Percentiles rank a stretch among this genome's conserved stretches.
Evolutionary conservation across 306 rosid genomes (phyloP).

Genomic region (Prunus persica): Prunus_persica_NCBIv2 NC_034013.1:15152001-15152500

Average conservation of each 20-base stretch:
- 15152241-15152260: slow-evolving; percentile 60
- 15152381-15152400: no score
- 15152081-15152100: neutral
- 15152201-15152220: slow-evolving; percentile 41
- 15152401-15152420: slow-evolving; percentile 31
- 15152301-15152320: slow-evolving; percentile 61
- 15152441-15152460: slow-evolving; percentile 73
- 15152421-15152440: slow-evolving; percentile 35
- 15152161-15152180: slow-evolving; percentile 75
- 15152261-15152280: slow-evolving; percentile 40
- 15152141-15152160: slow-evolving; percentile 46
- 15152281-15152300: slow-evolving; percentile 61
- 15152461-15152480: neutral
- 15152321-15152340: slow-evolving; percentile 39
- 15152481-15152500: neutral
- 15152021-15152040: slow-evolving; percentile 16
- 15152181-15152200: slow-evolving; percentile 56
- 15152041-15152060: slow-evolving; percentile 31
- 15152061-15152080: neutral
- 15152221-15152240: slow-evolving; percentile 83
- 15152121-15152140: slow-evolving; percentile 51
- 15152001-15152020: slow-evolving; percentile 48
- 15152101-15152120: slow-evolving; percentile 27
- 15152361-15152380: slow-evolving; percentile 34
- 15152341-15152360: slow-evolving; percentile 19